Percentiles rank a stretch among this genome's conserved stretches.
Conservation (phyloP, 257 asterid genomes). For the Avicennia marina region DNA sequence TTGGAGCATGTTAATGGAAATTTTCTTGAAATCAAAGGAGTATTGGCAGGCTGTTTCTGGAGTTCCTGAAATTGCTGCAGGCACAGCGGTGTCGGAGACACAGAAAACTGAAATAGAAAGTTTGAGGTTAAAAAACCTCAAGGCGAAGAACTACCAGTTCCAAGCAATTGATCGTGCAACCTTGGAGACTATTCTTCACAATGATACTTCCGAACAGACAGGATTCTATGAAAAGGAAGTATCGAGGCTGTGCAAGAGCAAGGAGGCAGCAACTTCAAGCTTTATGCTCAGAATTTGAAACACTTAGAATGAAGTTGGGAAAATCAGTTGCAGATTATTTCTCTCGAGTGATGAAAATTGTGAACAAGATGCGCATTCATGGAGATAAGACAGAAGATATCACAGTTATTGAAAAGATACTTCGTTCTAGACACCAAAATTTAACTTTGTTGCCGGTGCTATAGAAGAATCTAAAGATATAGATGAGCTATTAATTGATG, state of each 20-base stretch:
- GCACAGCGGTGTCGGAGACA: background rate
- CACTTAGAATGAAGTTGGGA: constrained; percentile 1
- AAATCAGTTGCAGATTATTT: background rate
- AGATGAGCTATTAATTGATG: too few species aligned
- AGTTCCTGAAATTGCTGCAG: background rate
- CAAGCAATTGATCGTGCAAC: background rate
- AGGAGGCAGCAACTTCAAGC: background rate
- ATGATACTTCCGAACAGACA: background rate
- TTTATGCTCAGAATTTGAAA: background rate
- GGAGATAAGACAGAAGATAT: too few species aligned
- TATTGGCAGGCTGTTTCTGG: too few species aligned
- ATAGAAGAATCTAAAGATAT: too few species aligned
- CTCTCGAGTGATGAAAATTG: constrained; percentile 4
- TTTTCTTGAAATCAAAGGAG: too few species aligned
- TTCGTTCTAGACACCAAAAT: background rate
- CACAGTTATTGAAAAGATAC: constrained; percentile 10
- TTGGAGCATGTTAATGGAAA: background rate
- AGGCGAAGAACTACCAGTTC: background rate
- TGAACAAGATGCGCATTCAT: constrained; percentile 3
- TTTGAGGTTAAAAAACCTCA: background rate
- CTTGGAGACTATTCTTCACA: background rate
- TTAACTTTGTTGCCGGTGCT: too few species aligned
- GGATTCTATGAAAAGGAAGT: constrained; percentile 1
- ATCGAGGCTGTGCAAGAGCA: constrained; percentile 3
- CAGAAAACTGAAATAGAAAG: background rate